Base-by-base conservation (phyloP, 1,284 basidiomycete species). In the Lentinus polychrous region DNA sequence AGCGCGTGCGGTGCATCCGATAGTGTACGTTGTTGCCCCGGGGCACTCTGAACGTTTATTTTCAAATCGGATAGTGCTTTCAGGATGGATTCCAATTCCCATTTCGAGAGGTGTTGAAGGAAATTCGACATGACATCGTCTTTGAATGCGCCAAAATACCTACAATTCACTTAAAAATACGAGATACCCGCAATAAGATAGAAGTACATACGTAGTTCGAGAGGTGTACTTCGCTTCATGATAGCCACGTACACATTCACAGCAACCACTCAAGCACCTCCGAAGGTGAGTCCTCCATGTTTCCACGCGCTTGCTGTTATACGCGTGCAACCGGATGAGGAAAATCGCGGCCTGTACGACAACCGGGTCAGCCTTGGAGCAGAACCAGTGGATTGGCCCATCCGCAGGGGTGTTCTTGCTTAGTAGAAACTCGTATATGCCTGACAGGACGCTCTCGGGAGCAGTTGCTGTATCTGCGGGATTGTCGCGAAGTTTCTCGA, bases 251-350 rank as follows among this genome's bases (percentile, higher is more conserved):
- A 86, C 80, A 62, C 91, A 94, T 8, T 70, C 71, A 36, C 75
- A 67, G 57, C 91, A 94, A 1, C 70, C 65, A 17, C 67, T 60
- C 31, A 94, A 60, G 47, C 86, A 82, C 2, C 54, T 55, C 42
- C 72, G 69, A 43, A 92, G 63, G 50, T 70, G 74, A 14, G 62
- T 60, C 60, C 81, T 79, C 87, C 88, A 94, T 38, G 68, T 61
- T 2, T 75, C 68, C 3, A 87, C 81, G 12, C 71, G 69, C 0
- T 66, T 60, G 50, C 79, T 79, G 45, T 78, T 70, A 57, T 91
- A 94, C 3, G 91, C 91, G 58, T 87, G 85, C 39, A 94, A 66
- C 52, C 89, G 78, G 45, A 93, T 70, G 43, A 91, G 74, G 67
- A 91, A 94, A 0, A 79, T 82, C 0, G 91, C 88, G 1, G 83